Conservation (phyloP, 768 basidiomycete genomes). For the Pleurotus salmoneostramineus region DNA sequence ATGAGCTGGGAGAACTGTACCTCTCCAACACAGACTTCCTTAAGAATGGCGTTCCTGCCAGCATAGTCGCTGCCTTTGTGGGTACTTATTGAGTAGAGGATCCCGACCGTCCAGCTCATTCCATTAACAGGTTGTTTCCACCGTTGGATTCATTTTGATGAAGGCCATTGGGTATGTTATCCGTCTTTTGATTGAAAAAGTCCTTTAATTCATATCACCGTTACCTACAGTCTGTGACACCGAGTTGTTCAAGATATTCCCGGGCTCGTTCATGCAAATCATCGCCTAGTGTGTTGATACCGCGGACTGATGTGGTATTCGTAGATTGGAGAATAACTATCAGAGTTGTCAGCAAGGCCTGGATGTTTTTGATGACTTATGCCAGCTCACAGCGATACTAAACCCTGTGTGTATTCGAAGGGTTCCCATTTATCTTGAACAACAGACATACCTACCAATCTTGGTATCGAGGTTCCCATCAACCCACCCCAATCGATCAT, state of each 20-base stretch:
- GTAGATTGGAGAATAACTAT: too few relatives aligned
- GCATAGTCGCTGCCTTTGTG: constrained; percentile 81
- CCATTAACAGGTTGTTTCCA: constrained; percentile 66
- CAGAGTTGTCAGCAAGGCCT: neutral
- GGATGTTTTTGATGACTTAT: neutral
- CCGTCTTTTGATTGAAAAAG: neutral
- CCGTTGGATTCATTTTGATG: constrained; percentile 81
- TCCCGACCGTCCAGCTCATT: constrained; percentile 2
- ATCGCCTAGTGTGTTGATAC: neutral
- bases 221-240: neutral
- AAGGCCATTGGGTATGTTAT: constrained; percentile 58
- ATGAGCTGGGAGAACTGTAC: constrained; percentile 90
- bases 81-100: constrained; percentile 18
- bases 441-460: neutral
- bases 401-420: neutral
- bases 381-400: constrained; percentile 1
- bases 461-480: constrained; percentile 1
- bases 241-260: neutral
- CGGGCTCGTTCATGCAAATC: neutral
- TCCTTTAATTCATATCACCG: neutral
- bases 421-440: neutral
- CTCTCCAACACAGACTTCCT: constrained; percentile 84
- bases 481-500: neutral
- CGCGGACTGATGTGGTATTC: too few relatives aligned
- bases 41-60: constrained; percentile 94